phyloP scores from a whole-genome alignment of 1,139 yeast species.

The Pichia sp. region DNA sequence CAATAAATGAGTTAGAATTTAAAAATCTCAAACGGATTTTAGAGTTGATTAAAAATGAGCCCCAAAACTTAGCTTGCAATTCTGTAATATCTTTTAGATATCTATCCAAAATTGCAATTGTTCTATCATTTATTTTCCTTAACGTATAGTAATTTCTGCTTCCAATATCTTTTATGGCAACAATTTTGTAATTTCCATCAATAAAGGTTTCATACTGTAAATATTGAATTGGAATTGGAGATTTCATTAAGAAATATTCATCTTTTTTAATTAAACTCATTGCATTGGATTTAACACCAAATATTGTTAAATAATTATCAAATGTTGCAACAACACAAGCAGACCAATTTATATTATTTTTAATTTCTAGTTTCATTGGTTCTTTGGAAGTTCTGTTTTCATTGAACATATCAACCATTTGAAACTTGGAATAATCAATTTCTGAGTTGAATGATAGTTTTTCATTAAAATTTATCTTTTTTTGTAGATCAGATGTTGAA shows the following conservation, averaged over 20 bases:
- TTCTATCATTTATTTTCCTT: conserved; percentile 18
- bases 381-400: conserved; percentile 21
- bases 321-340: conserved; percentile 20
- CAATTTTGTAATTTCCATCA: conserved; percentile 16
- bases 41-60: conserved; percentile 9
- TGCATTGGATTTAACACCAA: conserved; percentile 16
- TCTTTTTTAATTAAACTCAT: conserved; percentile 14
- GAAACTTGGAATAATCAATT: conserved; percentile 24
- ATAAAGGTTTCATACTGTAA: conserved; percentile 13
- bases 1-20: conserved; percentile 21
- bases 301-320: conserved; percentile 26
- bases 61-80: conserved; percentile 20
- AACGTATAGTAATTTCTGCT: conserved; percentile 16
- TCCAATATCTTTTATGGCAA: conserved; percentile 22
- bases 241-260: conserved; percentile 17
- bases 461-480: conserved; percentile 26
- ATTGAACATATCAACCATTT: conserved; percentile 27
- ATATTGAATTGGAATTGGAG: conserved; percentile 28
- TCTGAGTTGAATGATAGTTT: conserved; percentile 21
- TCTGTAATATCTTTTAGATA: conserved; percentile 21
- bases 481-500: conserved; percentile 26
- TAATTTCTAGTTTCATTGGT: conserved; percentile 21
- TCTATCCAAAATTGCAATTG: conserved; percentile 20
- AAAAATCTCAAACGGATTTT: conserved; percentile 20
- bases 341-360: conserved; percentile 19